Evolutionary conservation across 2,329 filamentous ascomycete species (phyloP).

Genomic region (Ceratocystis huliohia): DNA sequence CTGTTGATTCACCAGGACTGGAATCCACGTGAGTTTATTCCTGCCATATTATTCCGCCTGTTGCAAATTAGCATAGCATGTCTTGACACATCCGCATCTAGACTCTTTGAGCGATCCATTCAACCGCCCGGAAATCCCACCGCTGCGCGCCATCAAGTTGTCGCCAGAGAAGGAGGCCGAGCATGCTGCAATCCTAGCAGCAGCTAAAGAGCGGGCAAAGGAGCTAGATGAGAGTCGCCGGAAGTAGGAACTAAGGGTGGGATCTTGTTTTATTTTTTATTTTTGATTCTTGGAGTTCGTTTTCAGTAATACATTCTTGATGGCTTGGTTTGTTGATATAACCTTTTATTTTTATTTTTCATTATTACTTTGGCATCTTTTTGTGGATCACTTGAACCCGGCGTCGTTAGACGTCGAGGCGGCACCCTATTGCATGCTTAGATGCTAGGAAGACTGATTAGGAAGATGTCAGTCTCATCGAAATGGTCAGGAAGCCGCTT

Average conservation of each 20-base stretch:
- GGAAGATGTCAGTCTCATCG: no score
- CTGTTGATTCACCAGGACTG: constrained; percentile 3
- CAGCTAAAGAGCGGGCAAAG: constrained; percentile 9
- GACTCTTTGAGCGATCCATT: constrained; percentile 18
- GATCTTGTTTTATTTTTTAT: background rate
- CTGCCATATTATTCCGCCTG: no score
- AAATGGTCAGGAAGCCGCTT: no score
- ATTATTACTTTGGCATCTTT: no score
- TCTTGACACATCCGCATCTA: background rate
- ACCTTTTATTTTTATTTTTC: no score
- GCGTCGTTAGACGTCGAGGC: no score
- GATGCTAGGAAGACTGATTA: no score
- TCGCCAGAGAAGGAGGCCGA: constrained; percentile 13
- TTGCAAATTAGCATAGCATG: background rate
- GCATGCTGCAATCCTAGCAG: background rate
- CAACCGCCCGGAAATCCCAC: constrained; percentile 12
- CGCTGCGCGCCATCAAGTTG: constrained; percentile 12
- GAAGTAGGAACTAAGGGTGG: background rate
- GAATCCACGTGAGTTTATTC: constrained; percentile 9
- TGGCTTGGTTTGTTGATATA: no score
- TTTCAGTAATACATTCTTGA: no score
- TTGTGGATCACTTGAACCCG: no score
- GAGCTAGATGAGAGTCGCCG: background rate
- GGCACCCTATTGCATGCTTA: no score
- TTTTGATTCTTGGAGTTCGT: background rate